These are phyloP conservation scores for Pugionium dolabratum DNA, from an alignment of 345 rosid genomes.

Conservation along the genomic window DNA sequence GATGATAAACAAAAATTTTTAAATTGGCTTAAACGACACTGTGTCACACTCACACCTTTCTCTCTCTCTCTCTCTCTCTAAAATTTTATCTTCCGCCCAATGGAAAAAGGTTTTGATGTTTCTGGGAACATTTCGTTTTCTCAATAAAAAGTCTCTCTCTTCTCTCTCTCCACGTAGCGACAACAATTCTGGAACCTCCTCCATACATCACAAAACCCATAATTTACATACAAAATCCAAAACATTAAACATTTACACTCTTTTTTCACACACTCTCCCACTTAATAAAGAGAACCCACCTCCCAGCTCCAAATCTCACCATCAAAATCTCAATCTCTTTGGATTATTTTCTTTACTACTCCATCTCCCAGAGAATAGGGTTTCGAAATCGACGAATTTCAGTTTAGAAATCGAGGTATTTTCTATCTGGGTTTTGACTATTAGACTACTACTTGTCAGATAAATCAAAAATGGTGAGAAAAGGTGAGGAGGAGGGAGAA, in stretches of 20 bases:
- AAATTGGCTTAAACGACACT: too few relatives aligned
- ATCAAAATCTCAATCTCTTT: slow-evolving; percentile 16
- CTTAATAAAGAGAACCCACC: neutral
- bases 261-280: slow-evolving; percentile 21
- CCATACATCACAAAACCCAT: slow-evolving; percentile 16
- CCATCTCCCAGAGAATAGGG: slow-evolving; percentile 21
- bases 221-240: slow-evolving; percentile 2
- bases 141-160: slow-evolving; percentile 34
- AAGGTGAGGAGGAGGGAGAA: slow-evolving; percentile 30
- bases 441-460: neutral
- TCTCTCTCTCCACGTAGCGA: slow-evolving; percentile 46
- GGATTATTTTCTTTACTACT: slow-evolving; percentile 24
- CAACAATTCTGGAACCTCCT: slow-evolving; percentile 50
- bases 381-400: too few relatives aligned
- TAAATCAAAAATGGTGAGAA: slow-evolving; percentile 34
- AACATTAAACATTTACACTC: slow-evolving; percentile 35
- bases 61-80: slow-evolving; percentile 1
- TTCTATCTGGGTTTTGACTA: slow-evolving; percentile 14
- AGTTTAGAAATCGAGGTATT: neutral
- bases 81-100: slow-evolving; percentile 16
- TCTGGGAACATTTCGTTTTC: slow-evolving; percentile 33
- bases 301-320: neutral
- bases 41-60: too few relatives aligned
- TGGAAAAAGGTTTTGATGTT: slow-evolving; percentile 28
- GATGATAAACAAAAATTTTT: too few relatives aligned